phyloP scores from a whole-genome alignment of 345 rosid genomes.

The Turritis glabra region DNA sequence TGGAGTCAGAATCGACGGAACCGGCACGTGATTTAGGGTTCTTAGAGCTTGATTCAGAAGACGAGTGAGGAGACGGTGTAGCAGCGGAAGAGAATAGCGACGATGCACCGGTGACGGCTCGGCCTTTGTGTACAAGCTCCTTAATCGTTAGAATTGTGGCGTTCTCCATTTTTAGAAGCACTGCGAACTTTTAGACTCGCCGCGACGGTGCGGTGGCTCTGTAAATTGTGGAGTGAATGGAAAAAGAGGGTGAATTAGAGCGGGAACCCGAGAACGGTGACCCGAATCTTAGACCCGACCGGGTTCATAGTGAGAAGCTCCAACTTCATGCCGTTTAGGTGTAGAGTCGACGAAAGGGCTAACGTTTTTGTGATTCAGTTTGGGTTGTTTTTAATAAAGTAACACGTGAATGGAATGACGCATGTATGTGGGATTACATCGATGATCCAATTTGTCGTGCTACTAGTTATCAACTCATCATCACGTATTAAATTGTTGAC shows the following conservation, averaged over 20 bases:
- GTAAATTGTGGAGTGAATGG: background rate
- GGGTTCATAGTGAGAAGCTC: background rate
- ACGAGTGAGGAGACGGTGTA: background rate
- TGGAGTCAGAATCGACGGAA: slow-evolving; percentile 21
- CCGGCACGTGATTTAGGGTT: slow-evolving; percentile 19
- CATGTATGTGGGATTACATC: no score
- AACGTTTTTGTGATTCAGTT: background rate
- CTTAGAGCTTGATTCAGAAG: slow-evolving; percentile 14
- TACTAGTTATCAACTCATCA: no score
- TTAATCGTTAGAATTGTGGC: slow-evolving; percentile 43
- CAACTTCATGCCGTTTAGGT: background rate
- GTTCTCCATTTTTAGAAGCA: slow-evolving; percentile 40
- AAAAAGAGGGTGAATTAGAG: slow-evolving; percentile 6
- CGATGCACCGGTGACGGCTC: slow-evolving; percentile 58
- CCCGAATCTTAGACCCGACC: slow-evolving; percentile 11
- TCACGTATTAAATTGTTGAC: no score
- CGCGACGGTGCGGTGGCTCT: slow-evolving; percentile 6
- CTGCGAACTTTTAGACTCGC: background rate
- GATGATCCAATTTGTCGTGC: no score
- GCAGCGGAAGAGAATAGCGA: slow-evolving; percentile 39
- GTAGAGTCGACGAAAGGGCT: background rate
- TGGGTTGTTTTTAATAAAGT: no score
- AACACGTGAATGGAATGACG: no score
- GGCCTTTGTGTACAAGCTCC: slow-evolving; percentile 50
- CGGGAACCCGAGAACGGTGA: slow-evolving; percentile 32